A percentile compares a stretch with the other conserved stretches of the same genome.
phyloP scores from a whole-genome alignment of 345 rosid genomes.

The Citrus cavaleriei region DNA sequence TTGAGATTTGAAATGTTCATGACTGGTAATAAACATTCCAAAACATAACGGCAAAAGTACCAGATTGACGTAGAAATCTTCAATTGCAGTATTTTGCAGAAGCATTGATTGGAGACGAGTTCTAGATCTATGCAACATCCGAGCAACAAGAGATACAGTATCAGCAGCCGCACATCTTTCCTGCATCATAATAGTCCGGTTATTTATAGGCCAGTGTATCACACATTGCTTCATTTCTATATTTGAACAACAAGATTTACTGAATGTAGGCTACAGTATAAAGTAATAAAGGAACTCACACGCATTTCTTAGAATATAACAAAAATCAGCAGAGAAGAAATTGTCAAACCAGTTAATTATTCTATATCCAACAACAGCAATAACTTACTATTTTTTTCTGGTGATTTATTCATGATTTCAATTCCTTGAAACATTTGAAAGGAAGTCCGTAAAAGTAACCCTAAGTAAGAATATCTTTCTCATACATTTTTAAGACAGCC shows the following conservation, averaged over 20 bases:
- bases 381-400: neutral
- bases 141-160: constrained; percentile 76
- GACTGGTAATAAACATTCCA: neutral
- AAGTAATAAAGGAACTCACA: constrained; percentile 5
- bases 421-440: neutral
- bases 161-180: constrained; percentile 96
- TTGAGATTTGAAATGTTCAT: neutral
- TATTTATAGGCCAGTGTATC: neutral
- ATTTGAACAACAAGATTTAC: constrained; percentile 2
- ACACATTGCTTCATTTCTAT: constrained; percentile 2
- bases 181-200: constrained; percentile 47
- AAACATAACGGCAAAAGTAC: constrained; percentile 35
- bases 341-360: neutral
- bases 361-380: neutral
- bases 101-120: constrained; percentile 92
- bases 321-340: neutral
- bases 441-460: neutral
- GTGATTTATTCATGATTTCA: neutral
- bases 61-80: constrained; percentile 80
- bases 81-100: constrained; percentile 77
- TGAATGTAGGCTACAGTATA: neutral
- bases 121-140: constrained; percentile 79
- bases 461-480: neutral
- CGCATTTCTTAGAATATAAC: neutral
- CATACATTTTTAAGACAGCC: neutral